These are phyloP conservation scores for Amanita rimosa DNA, from an alignment of 768 basidiomycete genomes.

Conservation along the genomic window DNA sequence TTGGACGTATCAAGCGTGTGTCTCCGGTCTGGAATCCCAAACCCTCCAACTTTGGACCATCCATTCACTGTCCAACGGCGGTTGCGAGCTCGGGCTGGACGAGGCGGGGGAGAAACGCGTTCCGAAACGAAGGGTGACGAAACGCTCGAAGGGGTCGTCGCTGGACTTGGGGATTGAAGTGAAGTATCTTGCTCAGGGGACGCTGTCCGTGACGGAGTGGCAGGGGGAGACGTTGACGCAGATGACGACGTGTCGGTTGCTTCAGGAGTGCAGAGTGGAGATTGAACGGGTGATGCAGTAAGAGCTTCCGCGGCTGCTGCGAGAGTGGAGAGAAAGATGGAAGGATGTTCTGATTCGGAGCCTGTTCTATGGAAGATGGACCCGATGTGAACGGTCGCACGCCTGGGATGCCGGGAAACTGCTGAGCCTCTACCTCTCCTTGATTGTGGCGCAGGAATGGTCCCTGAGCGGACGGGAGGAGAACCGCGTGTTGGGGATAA, in stretches of 20 bases:
- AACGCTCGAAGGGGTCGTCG: neutral
- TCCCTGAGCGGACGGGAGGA: neutral
- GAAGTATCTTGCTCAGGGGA: neutral
- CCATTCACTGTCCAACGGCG: constrained; percentile 7
- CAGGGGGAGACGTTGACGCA: neutral
- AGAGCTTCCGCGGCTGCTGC: constrained; percentile 1
- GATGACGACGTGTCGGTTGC: constrained; percentile 1
- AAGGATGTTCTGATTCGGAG: neutral
- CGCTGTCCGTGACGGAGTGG: neutral
- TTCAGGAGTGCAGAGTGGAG: constrained; percentile 1
- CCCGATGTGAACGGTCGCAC: constrained; percentile 4
- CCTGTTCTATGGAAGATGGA: constrained; percentile 1
- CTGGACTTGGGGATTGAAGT: neutral
- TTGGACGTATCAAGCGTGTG: neutral
- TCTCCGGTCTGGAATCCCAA: constrained; percentile 1
- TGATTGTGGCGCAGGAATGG: neutral
- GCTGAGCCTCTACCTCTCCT: neutral
- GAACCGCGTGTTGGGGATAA: neutral
- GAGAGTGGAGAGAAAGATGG: neutral
- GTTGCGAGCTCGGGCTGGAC: neutral
- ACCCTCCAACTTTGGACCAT: neutral
- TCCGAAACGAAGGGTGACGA: neutral
- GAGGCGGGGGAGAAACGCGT: neutral
- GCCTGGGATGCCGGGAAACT: constrained; percentile 1
- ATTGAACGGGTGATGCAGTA: neutral